Percentiles rank a stretch among this genome's conserved stretches.
These are phyloP conservation scores for Phoma herbarum DNA, from an alignment of 2,329 filamentous ascomycete species.

Conservation along the genomic window DNA sequence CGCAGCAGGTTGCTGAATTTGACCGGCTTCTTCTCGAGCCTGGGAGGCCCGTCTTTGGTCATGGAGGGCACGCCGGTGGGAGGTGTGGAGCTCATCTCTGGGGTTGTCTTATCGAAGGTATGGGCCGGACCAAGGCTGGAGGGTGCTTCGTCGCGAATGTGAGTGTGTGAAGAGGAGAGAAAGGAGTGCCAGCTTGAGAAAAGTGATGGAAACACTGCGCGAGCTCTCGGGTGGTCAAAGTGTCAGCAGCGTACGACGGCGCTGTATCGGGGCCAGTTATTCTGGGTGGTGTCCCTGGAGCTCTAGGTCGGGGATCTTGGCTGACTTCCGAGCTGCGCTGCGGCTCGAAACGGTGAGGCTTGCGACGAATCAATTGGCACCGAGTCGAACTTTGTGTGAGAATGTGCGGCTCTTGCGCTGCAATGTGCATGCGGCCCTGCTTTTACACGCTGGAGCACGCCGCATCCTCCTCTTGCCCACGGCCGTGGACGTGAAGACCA, in stretches of 20 bases:
- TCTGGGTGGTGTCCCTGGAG: slow-evolving; percentile 19
- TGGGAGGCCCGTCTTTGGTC: slow-evolving; percentile 54
- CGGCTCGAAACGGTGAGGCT: slow-evolving; percentile 22
- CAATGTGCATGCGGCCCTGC: background rate
- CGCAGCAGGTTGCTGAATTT: slow-evolving; percentile 98
- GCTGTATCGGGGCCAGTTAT: slow-evolving; percentile 23
- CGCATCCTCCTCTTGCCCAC: background rate
- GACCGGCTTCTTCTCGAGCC: slow-evolving; percentile 97
- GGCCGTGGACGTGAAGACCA: slow-evolving; percentile 6
- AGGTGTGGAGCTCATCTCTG: slow-evolving; percentile 61
- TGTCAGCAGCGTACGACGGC: slow-evolving; percentile 26
- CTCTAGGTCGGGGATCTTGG: slow-evolving; percentile 18
- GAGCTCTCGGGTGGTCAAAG: slow-evolving; percentile 29
- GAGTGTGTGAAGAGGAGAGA: slow-evolving; percentile 28
- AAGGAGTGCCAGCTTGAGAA: slow-evolving; percentile 15
- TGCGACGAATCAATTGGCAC: slow-evolving; percentile 18
- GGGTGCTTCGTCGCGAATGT: slow-evolving; percentile 81
- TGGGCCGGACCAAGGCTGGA: slow-evolving; percentile 98
- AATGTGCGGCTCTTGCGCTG: slow-evolving; percentile 1
- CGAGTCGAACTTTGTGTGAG: background rate
- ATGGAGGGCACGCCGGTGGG: slow-evolving; percentile 58
- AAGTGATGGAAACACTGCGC: slow-evolving; percentile 19
- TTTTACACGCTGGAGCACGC: slow-evolving; percentile 4
- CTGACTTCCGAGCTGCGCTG: slow-evolving; percentile 10
- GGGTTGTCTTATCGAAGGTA: slow-evolving; percentile 58